Base-by-base conservation (phyloP, 768 basidiomycete species). In the Boletellus sp. region DNA sequence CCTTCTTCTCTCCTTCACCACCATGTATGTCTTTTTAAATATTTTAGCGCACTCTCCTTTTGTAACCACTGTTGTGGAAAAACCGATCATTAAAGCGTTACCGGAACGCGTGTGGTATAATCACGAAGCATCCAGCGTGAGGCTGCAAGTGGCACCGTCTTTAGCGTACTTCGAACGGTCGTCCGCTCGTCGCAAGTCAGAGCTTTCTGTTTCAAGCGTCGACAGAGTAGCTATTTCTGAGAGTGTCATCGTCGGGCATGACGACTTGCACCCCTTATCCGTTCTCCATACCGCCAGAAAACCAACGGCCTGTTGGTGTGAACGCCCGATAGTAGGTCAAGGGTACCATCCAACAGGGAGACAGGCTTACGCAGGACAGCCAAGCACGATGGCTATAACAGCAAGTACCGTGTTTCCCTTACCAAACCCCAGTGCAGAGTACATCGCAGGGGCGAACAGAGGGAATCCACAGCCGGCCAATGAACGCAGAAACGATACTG, bases 381-480 rank as follows among this genome's bases (percentile, higher is more conserved):
- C 85, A 13, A 89, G 64, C 1, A 64, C 74, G 46, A 89, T 78
- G 2, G 83, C 72, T 2, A 77, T 54, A 9, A 61, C 74, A 0
- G 86, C 86, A 6, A 90, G 72, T 3, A 90, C 72, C 0, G 86
- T 84, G 53, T 81, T 67, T 8, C 84, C 85, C 52, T 81, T 84
- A 0, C 87, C 88, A 48, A 83, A 85, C 4, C 86, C 88, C 0
- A 90, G 70, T 12, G 71, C 69, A 1, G 70, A 63, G 65, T 79
- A 89, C 80, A 90, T 85, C 33, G 76, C 70, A 19, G 84, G 81
- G 3, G 82, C 85, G 56, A 90, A 90, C n/a, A 90, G 68, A 2
- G 88, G 89, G 61, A 91, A 89, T 1, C 76, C 81, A 46, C 87
- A 90, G 0, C 88, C 88, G 1, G 80, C 78, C 0, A 87, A 47